These are phyloP conservation scores for Herpetomonas samuelpessoai DNA, from an alignment of 208 protist genomes.

Conservation along the genomic window DNA sequence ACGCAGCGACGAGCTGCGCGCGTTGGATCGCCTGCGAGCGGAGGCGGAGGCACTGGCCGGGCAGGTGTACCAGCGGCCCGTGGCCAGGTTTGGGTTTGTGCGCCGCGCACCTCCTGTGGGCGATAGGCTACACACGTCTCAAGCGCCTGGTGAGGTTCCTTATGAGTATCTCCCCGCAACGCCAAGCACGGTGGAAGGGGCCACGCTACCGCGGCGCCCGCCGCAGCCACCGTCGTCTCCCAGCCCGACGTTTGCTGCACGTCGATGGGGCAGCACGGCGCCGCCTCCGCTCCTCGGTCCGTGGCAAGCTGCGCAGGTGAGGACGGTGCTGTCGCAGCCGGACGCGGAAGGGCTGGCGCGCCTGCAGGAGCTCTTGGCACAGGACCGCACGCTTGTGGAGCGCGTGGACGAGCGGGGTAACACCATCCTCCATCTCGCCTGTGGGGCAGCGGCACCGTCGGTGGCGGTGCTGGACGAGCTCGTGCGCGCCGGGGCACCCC, in stretches of 20 bases:
- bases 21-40: background rate
- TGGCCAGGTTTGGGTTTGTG: background rate
- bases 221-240: no score
- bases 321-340: background rate
- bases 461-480: conserved; percentile 16
- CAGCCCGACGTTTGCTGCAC: background rate
- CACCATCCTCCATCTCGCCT: conserved; percentile 30
- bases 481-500: conserved; percentile 6
- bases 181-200: no score
- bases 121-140: background rate
- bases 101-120: background rate
- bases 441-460: conserved; percentile 11
- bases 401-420: conserved; percentile 16
- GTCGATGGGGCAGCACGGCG: background rate
- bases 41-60: background rate
- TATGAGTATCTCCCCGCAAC: background rate
- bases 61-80: background rate
- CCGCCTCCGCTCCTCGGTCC: background rate
- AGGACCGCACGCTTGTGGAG: conserved; percentile 5
- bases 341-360: background rate
- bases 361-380: background rate
- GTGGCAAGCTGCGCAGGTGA: background rate
- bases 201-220: no score
- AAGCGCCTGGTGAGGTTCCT: background rate
- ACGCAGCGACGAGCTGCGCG: background rate